Conservation (phyloP, 805 yeast genomes). For the Saccharomyces kudriavzevii region DNA sequence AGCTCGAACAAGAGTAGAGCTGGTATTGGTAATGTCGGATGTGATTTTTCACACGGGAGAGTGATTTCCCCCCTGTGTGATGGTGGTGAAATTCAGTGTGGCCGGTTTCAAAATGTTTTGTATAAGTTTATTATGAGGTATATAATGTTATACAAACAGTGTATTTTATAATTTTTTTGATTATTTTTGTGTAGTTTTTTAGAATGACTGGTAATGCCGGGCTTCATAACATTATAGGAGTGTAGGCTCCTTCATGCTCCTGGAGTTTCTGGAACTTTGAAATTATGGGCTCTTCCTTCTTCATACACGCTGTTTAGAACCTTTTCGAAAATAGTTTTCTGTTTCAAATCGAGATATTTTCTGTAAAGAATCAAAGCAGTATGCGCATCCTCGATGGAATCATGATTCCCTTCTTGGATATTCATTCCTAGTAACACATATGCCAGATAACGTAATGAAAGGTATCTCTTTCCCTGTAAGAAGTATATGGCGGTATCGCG, state of each 20-base stretch:
- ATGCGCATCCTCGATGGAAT: slow-evolving; percentile 91
- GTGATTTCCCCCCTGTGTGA: background rate
- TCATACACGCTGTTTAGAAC: slow-evolving; percentile 59
- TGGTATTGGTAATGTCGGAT: background rate
- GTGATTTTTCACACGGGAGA: background rate
- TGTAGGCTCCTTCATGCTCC: background rate
- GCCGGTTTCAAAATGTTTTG: background rate
- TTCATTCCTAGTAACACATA: slow-evolving; percentile 64
- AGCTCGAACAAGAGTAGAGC: background rate
- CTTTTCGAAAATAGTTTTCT: slow-evolving; percentile 50
- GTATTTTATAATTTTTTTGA: slow-evolving; percentile 1
- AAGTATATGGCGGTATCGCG: slow-evolving; percentile 83
- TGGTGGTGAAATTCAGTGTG: background rate
- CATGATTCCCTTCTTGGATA: slow-evolving; percentile 91
- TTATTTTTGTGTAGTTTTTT: background rate
- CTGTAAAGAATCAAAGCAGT: slow-evolving; percentile 76
- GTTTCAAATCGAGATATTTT: slow-evolving; percentile 56
- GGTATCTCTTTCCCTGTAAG: slow-evolving; percentile 65
- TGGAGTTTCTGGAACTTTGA: slow-evolving; percentile 21
- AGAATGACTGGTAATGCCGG: background rate
- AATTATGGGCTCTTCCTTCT: slow-evolving; percentile 44
- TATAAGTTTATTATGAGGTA: background rate
- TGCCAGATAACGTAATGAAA: slow-evolving; percentile 80
- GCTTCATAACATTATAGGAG: background rate
- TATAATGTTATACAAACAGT: background rate